phyloP scores from a whole-genome alignment of 2,329 filamentous ascomycete species.

The Lecanicillium sp. region DNA sequence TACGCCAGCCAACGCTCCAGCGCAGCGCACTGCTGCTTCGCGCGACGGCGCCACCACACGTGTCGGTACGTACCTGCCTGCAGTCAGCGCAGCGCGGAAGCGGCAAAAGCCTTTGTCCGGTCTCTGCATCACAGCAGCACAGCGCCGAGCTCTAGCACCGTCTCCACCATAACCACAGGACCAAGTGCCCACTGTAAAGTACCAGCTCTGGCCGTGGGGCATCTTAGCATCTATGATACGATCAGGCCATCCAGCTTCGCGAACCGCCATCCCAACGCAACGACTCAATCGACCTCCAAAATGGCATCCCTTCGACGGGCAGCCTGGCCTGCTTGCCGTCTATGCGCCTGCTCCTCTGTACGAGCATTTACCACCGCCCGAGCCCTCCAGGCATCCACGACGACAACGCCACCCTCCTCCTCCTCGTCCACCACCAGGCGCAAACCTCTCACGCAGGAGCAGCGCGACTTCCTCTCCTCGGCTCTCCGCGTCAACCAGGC shows the following conservation, averaged over 20 bases:
- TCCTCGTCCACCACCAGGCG: conserved; percentile 27
- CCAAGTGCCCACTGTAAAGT: background rate
- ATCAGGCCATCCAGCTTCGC: background rate
- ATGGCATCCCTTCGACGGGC: conserved; percentile 20
- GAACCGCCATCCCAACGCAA: background rate
- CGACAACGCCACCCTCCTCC: background rate
- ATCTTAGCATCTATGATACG: background rate
- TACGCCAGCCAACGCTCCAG: too few relatives aligned
- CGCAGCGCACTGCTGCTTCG: too few relatives aligned
- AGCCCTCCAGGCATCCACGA: background rate
- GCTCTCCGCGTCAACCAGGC: conserved; percentile 96
- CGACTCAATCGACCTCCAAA: background rate
- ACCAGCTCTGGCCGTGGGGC: background rate
- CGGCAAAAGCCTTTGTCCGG: conserved; percentile 9
- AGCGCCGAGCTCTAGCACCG: too few relatives aligned
- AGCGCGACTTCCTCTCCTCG: conserved; percentile 68
- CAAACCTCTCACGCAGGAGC: conserved; percentile 61
- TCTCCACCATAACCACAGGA: too few relatives aligned
- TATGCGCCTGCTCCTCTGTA: conserved; percentile 4
- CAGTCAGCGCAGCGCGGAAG: background rate
- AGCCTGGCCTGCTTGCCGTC: conserved; percentile 10
- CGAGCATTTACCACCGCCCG: conserved; percentile 1
- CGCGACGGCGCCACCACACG: too few relatives aligned
- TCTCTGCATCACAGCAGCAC: background rate
- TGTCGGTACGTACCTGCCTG: background rate